Base-by-base conservation (phyloP, 768 basidiomycete genomes). In the Pleurotus tuber-regium region DNA sequence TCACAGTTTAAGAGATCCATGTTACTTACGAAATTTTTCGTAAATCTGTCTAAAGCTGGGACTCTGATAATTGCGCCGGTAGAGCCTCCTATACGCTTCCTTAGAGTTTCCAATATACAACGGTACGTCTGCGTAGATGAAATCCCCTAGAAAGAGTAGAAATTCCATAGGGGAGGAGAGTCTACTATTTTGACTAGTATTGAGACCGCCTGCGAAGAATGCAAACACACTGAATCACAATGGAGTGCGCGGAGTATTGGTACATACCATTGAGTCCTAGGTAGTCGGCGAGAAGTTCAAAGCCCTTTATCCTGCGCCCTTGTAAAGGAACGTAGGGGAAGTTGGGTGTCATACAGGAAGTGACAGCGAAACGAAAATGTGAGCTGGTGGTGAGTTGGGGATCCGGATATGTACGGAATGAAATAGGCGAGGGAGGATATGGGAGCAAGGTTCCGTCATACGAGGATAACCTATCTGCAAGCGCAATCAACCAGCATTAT, bases 371-470 rank as follows among this genome's bases (percentile, higher is more conserved):
- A 43, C 83, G 80, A 70, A 87, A 88, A 61, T 78, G 78, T 26
- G 67, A 69, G 24, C 79, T 78, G 19, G 70, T 64, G 6, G 74
- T 60, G 18, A 87, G 71, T 8, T 78, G 73, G 6, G 84, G 76
- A 62, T 91, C 89, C 2, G 89, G 87, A 67, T 86, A 87, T 6
- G 89, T 92, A 52, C 70, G 79, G 71, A 92, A 90, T 18, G 65
- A 63, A 40, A 87, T 75, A 5, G 84, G 79, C 4, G 60, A 58
- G 11, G 58, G 46, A 12, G 82, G 80, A 62, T 77, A 78, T n/a
- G 76, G 74, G 28, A 83, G 70, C 52, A 73, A 42, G 2, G 75
- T 74, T 33, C 66, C 63, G 54, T 83, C 78, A 24, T 61, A 65
- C 54, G 33, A 70, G 58, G 61, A 76, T 58, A 70, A 58, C 26